phyloP scores from a whole-genome alignment of 129 eudicot species.

The Flaveria sonorensis region DNA sequence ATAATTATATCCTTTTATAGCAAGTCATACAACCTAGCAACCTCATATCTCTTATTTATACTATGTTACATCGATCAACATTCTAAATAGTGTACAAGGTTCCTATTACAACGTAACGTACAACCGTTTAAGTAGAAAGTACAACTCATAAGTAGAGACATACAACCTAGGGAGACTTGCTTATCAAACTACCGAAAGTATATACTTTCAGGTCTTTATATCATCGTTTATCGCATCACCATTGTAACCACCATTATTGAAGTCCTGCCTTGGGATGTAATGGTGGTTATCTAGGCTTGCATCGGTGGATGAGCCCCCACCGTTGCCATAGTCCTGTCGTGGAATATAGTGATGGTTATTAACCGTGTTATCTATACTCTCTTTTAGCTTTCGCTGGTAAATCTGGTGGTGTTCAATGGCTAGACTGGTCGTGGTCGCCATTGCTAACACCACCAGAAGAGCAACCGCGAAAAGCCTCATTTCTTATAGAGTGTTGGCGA shows the following conservation, averaged over 20 bases:
- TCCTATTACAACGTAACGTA: slow-evolving; percentile 8
- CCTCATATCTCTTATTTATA: slow-evolving; percentile 25
- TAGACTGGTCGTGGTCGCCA: slow-evolving; percentile 12
- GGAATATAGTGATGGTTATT: slow-evolving; percentile 40
- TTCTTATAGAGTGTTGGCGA: slow-evolving; percentile 1
- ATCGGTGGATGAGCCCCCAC: slow-evolving; percentile 26
- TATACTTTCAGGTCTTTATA: slow-evolving; percentile 30
- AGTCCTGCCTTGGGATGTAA: slow-evolving; percentile 34
- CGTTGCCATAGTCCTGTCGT: slow-evolving; percentile 30
- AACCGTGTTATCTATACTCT: slow-evolving; percentile 21
- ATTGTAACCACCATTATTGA: slow-evolving; percentile 27
- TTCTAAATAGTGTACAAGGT: slow-evolving; percentile 13
- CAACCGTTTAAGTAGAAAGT: slow-evolving; percentile 16
- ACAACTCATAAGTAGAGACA: slow-evolving; percentile 19
- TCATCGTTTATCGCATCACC: slow-evolving; percentile 21
- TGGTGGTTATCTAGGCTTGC: slow-evolving; percentile 34
- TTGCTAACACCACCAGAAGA: slow-evolving; percentile 18
- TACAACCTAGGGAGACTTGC: slow-evolving; percentile 14
- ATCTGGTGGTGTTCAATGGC: slow-evolving; percentile 26
- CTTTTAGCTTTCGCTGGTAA: slow-evolving; percentile 29
- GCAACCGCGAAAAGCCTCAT: slow-evolving; percentile 29
- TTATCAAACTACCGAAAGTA: background rate
- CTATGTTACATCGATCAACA: slow-evolving; percentile 18
- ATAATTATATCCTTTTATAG: slow-evolving; percentile 12
- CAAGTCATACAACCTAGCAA: slow-evolving; percentile 23